Evolutionary conservation across 2,329 filamentous ascomycete species (phyloP).

Genomic region (Lasiodiplodia theobromae): DNA sequence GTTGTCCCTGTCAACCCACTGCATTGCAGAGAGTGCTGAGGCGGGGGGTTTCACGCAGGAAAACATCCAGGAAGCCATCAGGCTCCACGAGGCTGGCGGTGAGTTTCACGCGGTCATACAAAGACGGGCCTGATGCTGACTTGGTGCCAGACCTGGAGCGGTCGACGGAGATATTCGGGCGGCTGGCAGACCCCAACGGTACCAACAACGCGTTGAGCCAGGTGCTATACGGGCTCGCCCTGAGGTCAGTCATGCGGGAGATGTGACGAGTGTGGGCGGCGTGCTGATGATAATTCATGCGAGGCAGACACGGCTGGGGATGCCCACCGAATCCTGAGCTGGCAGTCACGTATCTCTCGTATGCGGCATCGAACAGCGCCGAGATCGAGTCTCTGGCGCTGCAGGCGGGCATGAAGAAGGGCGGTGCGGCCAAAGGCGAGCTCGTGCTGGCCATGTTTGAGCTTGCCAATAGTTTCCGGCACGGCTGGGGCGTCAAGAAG

Average conservation of each 20-base stretch:
- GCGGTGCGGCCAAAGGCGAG: conserved; percentile 94
- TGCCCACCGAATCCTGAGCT: conserved; percentile 73
- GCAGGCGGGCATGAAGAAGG: conserved; percentile 86
- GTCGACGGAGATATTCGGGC: conserved; percentile 86
- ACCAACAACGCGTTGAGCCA: conserved; percentile 93
- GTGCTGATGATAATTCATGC: conserved; percentile 15
- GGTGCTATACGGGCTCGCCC: conserved; percentile 90
- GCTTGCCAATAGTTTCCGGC: conserved; percentile 87
- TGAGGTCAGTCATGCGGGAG: conserved; percentile 66
- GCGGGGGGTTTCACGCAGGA: conserved; percentile 39
- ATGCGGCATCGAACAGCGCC: conserved; percentile 89
- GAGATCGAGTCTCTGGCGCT: conserved; percentile 85
- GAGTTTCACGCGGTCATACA: conserved; percentile 34
- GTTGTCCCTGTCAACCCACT: conserved; percentile 19
- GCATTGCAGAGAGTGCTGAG: conserved; percentile 17
- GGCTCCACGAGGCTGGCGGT: conserved; percentile 83
- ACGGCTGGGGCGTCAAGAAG: conserved; percentile 90
- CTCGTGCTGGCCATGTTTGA: conserved; percentile 96
- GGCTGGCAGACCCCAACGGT: conserved; percentile 81
- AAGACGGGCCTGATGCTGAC: conserved; percentile 31
- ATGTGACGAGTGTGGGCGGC: conserved; percentile 9
- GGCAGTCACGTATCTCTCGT: conserved; percentile 84
- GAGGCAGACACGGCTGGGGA: conserved; percentile 86
- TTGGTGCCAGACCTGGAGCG: conserved; percentile 65
- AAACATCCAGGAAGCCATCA: conserved; percentile 94